phyloP scores from a whole-genome alignment of 352 stramenopile species.

The Phytophthora ramorum region DNA sequence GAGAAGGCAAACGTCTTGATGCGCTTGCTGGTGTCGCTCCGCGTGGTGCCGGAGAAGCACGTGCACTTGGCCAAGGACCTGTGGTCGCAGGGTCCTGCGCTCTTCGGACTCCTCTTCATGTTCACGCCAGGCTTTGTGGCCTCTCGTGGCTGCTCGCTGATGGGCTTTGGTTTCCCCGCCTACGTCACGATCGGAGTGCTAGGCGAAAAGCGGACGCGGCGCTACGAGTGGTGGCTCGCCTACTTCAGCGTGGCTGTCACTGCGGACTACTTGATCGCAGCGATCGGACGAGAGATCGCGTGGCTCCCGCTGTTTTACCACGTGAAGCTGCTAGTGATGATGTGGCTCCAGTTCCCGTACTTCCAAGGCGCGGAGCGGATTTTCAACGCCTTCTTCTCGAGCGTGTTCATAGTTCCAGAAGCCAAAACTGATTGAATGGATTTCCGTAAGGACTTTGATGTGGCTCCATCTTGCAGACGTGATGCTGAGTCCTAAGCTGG shows the following conservation, averaged over 20 bases:
- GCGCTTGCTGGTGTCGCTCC: slow-evolving; percentile 68
- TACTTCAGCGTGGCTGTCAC: slow-evolving; percentile 83
- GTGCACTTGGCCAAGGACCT: slow-evolving; percentile 78
- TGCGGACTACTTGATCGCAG: slow-evolving; percentile 73
- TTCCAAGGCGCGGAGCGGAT: slow-evolving; percentile 86
- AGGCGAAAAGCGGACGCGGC: slow-evolving; percentile 72
- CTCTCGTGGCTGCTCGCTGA: slow-evolving; percentile 67
- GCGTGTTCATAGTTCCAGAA: slow-evolving; percentile 70
- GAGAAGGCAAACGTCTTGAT: slow-evolving; percentile 71
- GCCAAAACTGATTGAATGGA: slow-evolving; percentile 51
- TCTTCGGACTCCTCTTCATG: slow-evolving; percentile 83
- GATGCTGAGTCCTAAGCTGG: not conserved
- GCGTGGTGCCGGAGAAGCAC: slow-evolving; percentile 69
- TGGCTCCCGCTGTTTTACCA: slow-evolving; percentile 91
- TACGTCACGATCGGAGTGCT: slow-evolving; percentile 85
- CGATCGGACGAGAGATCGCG: slow-evolving; percentile 56
- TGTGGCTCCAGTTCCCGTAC: slow-evolving; percentile 93
- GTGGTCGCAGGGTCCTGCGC: slow-evolving; percentile 80
- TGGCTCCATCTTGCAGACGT: not conserved
- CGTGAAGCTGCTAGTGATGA: slow-evolving; percentile 79
- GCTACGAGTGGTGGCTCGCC: slow-evolving; percentile 89
- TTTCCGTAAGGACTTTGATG: slow-evolving; percentile 1
- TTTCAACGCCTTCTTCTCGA: slow-evolving; percentile 80
- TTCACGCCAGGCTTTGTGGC: slow-evolving; percentile 89
- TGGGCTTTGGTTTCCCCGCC: slow-evolving; percentile 86